These are phyloP conservation scores for Fonsecaea nubica DNA, from an alignment of 2,329 filamentous ascomycete genomes.

Conservation along the genomic window DNA sequence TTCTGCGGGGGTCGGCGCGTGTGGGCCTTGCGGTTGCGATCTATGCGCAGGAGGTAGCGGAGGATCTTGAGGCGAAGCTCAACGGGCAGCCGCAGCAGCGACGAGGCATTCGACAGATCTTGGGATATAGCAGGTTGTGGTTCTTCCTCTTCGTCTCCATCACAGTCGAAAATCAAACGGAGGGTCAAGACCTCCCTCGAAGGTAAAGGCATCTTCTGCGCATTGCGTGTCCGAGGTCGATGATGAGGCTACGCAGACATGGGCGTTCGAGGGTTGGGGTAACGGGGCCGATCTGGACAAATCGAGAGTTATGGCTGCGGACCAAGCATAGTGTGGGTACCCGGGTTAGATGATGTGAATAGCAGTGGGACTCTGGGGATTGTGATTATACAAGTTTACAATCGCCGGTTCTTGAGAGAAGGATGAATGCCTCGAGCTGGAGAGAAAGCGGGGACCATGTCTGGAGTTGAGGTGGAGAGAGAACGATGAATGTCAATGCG, in stretches of 20 bases:
- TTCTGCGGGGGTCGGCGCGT: slow-evolving; percentile 29
- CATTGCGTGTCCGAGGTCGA: slow-evolving; percentile 21
- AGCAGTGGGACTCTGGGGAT: not conserved
- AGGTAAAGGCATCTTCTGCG: slow-evolving; percentile 33
- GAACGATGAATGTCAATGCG: not conserved
- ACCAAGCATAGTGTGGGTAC: not conserved
- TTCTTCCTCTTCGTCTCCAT: slow-evolving; percentile 27
- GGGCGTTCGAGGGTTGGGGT: not conserved
- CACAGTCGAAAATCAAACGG: slow-evolving; percentile 33
- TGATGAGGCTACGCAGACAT: slow-evolving; percentile 2
- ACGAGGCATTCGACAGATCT: slow-evolving; percentile 8
- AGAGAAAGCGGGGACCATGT: slow-evolving; percentile 16
- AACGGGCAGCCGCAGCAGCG: slow-evolving; percentile 29
- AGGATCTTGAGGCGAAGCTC: slow-evolving; percentile 36
- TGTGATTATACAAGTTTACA: slow-evolving; percentile 11
- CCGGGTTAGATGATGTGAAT: not conserved
- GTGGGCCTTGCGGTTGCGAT: slow-evolving; percentile 32
- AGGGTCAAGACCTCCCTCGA: slow-evolving; percentile 35
- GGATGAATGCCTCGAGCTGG: slow-evolving; percentile 9
- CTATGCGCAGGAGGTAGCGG: slow-evolving; percentile 32
- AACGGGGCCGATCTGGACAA: slow-evolving; percentile 2
- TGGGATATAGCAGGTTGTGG: slow-evolving; percentile 3
- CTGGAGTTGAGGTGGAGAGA: slow-evolving; percentile 1
- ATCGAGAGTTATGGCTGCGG: not conserved
- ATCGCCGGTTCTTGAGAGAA: slow-evolving; percentile 1